Base-by-base conservation (phyloP, 148 eudicot genomes). In the Chenopodium album region DNA sequence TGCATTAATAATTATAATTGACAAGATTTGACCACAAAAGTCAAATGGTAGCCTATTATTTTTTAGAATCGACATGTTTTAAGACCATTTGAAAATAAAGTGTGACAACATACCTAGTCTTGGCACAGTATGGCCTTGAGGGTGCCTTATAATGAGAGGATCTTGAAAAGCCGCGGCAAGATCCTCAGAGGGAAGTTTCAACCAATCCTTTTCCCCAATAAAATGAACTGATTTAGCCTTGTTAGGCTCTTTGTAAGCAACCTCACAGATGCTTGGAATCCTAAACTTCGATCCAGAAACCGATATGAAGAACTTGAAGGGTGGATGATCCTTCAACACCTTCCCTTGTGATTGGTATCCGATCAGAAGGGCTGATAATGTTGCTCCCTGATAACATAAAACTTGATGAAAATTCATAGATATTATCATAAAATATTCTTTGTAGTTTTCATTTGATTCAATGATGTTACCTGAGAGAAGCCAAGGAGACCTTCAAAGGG, bases 71-170 rank as follows among this genome's bases (percentile, higher is more conserved):
- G 7, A 56, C 20, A 16, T 56, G 20, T 14, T 56, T 2, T 14
- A 17, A 14, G 20, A 14, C 14, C 62, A 56, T 17, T 19, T 13
- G 16, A 56, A 56, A 56, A 56, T 17, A 4, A 56, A 56, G 62
- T 54, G 17, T 14, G 62, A 56, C 62, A 17, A 56, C 7, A 31
- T 77, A 92, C 97, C 94, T 82, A 94, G 88, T 78, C 95, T 90
- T 20, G 98, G 98, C 71, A 93, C 97, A 7, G 90, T 90, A 74
- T 94, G 98, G 71, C 97, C 98, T 75, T 91, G 92, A 13, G 95
- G 94, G 71, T 93, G 98, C 78, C 90, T 84, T 81, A 94, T 86
- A 67, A 93, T 87, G 80, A 94, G 86, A 86, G 97, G 98, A 31
- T 92, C 84, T 4, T 84, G 84, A 79, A 94, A 94, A 7, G 91